These are phyloP conservation scores for Linaria vulgaris DNA, from an alignment of 257 asterid species.

Conservation along the genomic window DNA sequence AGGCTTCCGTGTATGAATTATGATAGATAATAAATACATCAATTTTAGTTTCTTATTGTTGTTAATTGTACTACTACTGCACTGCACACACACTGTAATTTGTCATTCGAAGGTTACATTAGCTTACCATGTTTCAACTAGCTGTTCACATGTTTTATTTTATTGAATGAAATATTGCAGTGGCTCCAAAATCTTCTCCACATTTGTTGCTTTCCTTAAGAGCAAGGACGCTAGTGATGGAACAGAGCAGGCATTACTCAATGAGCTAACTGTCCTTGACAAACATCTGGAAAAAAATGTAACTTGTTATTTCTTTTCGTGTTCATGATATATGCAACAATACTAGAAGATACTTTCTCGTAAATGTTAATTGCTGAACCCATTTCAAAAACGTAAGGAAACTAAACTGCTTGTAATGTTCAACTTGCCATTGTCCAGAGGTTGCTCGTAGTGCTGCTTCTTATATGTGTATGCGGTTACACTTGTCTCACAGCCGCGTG, in stretches of 20 bases:
- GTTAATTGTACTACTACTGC: no score
- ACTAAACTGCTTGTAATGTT: no score
- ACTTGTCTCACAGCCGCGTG: no score
- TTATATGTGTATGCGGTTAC: no score
- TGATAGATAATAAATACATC: neutral
- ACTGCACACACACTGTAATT: no score
- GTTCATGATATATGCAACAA: neutral
- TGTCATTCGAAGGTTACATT: no score
- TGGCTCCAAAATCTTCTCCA: conserved; percentile 85
- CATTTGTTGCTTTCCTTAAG: conserved; percentile 83
- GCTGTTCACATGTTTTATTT: neutral
- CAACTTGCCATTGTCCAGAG: neutral
- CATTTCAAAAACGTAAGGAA: neutral
- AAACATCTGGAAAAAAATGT: conserved; percentile 74
- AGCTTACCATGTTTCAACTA: neutral
- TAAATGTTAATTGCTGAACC: neutral
- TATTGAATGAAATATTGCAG: conserved; percentile 49
- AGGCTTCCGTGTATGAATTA: conserved; percentile 69
- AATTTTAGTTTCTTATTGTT: no score
- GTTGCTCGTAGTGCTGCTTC: neutral
- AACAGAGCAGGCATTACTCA: conserved; percentile 73
- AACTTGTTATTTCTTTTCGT: conserved; percentile 31
- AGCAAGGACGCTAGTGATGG: conserved; percentile 90
- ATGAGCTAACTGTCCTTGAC: conserved; percentile 70
- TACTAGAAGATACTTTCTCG: no score